These are phyloP conservation scores for Solanum ahanhuiri DNA, from an alignment of 257 asterid genomes.

Conservation along the genomic window DNA sequence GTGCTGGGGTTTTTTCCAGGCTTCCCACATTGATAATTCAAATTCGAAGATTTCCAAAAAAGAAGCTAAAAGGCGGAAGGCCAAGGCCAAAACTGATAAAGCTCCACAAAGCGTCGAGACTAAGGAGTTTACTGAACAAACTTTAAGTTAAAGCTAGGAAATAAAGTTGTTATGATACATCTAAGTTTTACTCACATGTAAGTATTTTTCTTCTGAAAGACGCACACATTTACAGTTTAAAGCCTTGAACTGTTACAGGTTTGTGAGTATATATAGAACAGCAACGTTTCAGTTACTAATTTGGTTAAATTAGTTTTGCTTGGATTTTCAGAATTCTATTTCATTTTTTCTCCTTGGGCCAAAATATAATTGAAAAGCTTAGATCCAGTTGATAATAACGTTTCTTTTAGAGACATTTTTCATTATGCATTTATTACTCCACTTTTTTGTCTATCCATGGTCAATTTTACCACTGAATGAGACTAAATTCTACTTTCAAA, in stretches of 20 bases:
- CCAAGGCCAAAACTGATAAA: not conserved
- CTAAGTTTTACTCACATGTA: not conserved
- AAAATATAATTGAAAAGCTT: not conserved
- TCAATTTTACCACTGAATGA: not conserved
- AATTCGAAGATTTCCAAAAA: conserved; percentile 26
- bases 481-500: not conserved
- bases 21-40: conserved; percentile 47
- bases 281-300: not conserved
- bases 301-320: not conserved
- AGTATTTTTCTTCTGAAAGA: not conserved
- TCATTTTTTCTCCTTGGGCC: not conserved
- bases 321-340: not conserved
- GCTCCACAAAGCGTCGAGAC: not conserved
- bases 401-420: no score
- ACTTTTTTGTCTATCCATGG: not conserved
- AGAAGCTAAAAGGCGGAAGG: conserved; percentile 9
- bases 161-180: not conserved
- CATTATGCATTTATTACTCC: not conserved
- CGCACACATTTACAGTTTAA: not conserved
- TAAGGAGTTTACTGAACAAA: not conserved
- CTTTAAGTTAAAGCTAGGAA: not conserved
- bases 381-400: not conserved
- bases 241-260: not conserved
- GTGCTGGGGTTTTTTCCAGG: conserved; percentile 22
- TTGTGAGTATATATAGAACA: not conserved